A percentile compares a stretch with the other conserved stretches of the same genome.
Conservation (phyloP, 768 basidiomycete species). For the Trametes cinnabarina region DNA sequence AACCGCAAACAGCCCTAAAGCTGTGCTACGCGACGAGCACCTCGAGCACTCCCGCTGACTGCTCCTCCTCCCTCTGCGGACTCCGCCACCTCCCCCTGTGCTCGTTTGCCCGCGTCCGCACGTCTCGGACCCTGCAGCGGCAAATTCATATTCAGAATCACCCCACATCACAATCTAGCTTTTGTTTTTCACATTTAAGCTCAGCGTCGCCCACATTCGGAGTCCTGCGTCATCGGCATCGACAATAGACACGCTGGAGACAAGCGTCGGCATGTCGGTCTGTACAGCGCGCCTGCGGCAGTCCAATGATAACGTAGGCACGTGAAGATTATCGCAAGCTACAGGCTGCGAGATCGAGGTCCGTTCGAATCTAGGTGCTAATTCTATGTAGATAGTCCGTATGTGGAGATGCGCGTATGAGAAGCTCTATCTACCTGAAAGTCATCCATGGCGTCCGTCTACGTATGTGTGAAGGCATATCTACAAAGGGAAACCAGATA, state of each 20-base stretch:
- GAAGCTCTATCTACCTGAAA: constrained; percentile 4
- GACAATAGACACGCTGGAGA: too few species aligned
- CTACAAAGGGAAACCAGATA: not conserved
- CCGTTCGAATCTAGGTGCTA: not conserved
- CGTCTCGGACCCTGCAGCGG: not conserved
- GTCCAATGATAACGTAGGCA: not conserved
- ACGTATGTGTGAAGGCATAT: not conserved
- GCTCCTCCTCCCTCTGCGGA: constrained; percentile 9
- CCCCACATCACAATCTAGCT: not conserved
- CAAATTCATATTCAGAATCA: not conserved
- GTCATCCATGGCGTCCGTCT: constrained; percentile 8
- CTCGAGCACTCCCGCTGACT: constrained; percentile 4
- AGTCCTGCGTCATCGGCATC: too few species aligned
- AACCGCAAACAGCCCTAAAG: not conserved
- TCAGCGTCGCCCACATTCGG: too few species aligned
- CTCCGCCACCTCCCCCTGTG: not conserved
- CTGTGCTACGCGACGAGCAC: constrained; percentile 1
- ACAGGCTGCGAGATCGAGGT: not conserved
- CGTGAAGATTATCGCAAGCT: not conserved
- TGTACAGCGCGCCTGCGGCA: not conserved
- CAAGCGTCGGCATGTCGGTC: not conserved
- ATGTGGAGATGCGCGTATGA: not conserved
- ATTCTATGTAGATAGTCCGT: not conserved
- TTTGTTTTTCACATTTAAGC: too few species aligned
- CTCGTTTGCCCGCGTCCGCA: not conserved